A percentile compares a stretch with the other conserved stretches of the same genome.
Conservation (phyloP, 2,329 filamentous ascomycete species). For the Parasarocladium wereldwijsianum region DNA sequence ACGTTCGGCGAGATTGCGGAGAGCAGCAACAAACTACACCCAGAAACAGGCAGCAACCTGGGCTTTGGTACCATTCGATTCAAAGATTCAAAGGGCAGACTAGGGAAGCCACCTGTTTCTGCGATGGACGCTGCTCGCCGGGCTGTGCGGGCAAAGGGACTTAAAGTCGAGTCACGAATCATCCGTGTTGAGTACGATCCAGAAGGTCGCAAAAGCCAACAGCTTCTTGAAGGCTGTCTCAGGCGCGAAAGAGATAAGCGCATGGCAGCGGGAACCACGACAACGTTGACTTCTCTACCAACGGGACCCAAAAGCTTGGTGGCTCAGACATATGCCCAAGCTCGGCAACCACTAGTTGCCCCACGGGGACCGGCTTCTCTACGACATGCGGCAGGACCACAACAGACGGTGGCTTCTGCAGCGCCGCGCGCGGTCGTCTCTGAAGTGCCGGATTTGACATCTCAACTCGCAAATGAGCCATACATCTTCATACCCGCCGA, state of each 20-base stretch:
- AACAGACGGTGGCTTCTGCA: neutral
- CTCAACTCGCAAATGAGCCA: constrained; percentile 61
- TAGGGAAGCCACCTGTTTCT: constrained; percentile 38
- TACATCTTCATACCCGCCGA: constrained; percentile 83
- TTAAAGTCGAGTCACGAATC: constrained; percentile 61
- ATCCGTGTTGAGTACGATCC: constrained; percentile 81
- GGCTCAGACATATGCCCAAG: constrained; percentile 12
- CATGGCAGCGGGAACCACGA: constrained; percentile 16
- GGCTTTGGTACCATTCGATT: constrained; percentile 89
- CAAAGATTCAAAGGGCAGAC: constrained; percentile 48
- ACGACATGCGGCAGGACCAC: constrained; percentile 19
- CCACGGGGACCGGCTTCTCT: constrained; percentile 67
- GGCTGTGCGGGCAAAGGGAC: constrained; percentile 62
- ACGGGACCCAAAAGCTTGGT: constrained; percentile 20
- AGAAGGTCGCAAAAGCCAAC: constrained; percentile 69
- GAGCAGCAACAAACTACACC: constrained; percentile 88
- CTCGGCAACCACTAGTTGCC: constrained; percentile 58
- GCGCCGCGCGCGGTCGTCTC: constrained; percentile 27
- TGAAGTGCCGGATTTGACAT: constrained; percentile 51
- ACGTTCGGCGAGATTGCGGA: constrained; percentile 78
- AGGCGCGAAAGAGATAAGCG: constrained; percentile 52
- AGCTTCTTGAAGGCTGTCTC: constrained; percentile 61
- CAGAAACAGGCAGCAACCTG: constrained; percentile 83
- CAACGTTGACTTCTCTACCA: constrained; percentile 12
- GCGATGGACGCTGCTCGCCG: constrained; percentile 70